These are phyloP conservation scores for Xylariomycetidae sp. DNA, from an alignment of 2,329 filamentous ascomycete species.

Conservation along the genomic window DNA sequence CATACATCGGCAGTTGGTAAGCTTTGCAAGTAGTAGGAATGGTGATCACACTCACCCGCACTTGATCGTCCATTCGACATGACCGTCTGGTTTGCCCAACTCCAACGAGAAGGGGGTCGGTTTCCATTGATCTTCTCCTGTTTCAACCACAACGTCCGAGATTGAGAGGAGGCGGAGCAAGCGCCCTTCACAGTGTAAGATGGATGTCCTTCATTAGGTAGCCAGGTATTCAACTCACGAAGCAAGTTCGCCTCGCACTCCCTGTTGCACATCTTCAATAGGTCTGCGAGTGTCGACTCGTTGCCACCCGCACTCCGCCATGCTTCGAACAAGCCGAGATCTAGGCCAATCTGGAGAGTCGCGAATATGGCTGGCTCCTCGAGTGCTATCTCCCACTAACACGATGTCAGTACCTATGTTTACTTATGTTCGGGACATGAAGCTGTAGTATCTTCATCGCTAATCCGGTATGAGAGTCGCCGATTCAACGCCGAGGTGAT, in stretches of 20 bases:
- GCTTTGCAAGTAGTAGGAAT: background rate
- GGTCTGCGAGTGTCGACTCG: background rate
- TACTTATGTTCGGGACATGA: background rate
- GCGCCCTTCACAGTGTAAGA: background rate
- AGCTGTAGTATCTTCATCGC: background rate
- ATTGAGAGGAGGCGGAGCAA: slow-evolving; percentile 33
- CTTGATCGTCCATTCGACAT: background rate
- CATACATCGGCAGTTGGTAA: slow-evolving; percentile 1
- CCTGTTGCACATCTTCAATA: background rate
- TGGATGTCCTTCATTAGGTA: background rate
- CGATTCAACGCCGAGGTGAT: background rate
- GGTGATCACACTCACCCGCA: background rate
- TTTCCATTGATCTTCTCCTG: slow-evolving; percentile 3
- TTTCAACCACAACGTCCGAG: slow-evolving; percentile 42
- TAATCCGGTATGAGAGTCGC: background rate
- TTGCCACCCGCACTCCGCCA: background rate
- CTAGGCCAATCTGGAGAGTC: background rate
- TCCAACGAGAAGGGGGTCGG: background rate
- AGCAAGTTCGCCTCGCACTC: slow-evolving; percentile 1
- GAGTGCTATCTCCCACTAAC: background rate
- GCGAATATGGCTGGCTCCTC: background rate
- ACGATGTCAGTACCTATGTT: background rate
- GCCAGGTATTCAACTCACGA: background rate
- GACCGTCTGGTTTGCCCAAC: background rate
- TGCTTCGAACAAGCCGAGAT: background rate